Evolutionary conservation across 805 yeast genomes (phyloP), one percentile per base, ranked within the genome.

Genomic region (Clavispora carvajalis): DNA sequence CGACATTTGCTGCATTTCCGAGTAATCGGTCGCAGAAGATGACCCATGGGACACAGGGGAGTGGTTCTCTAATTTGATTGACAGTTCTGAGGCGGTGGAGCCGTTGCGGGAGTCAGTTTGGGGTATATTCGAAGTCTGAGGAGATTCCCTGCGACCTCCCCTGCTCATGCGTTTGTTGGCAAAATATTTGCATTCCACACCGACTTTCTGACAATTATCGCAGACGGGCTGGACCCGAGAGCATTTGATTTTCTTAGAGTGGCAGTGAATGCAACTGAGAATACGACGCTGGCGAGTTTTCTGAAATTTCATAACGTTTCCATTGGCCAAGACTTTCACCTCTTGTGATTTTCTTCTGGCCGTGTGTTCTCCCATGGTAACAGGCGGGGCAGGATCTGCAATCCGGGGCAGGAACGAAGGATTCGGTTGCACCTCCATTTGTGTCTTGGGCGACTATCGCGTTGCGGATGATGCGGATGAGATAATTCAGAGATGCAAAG

Each of bases 171-270:
- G 52, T 45, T 79, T 81, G 49, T 79, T 79, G 34, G 73, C 69
- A 49, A 77, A 79, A 53, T 78, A 78, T 46, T 69, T 69, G 57
- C 85, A 79, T 25, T 65, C 71, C 29, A 67, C 49, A 2, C 67
- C 66, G 36, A 70, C 58, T 41, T 69, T 74, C 13, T 63, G 60
- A 58, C 87, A 81, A 46, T 71, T 70, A 21, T 66, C 61, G 52
- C 86, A 82, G 12, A 72, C 60, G 1, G 85, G 86, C 31, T 68
- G 71, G 30, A 66, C 70, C 44, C 80, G 69, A n/a, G 78, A 74
- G 56, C 86, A 81, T 48, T 77, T 78, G 44, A 79, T 72, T 59
- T 80, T 80, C 57, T 76, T 78, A 31, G 75, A 69, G 51, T 79
- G 81, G 51, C 85, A 79, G 34, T 80, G 63, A 12, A 74, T 70